Evolutionary conservation across 257 asterid species (phyloP).

Genomic region (Cynanchum wilfordii): DNA sequence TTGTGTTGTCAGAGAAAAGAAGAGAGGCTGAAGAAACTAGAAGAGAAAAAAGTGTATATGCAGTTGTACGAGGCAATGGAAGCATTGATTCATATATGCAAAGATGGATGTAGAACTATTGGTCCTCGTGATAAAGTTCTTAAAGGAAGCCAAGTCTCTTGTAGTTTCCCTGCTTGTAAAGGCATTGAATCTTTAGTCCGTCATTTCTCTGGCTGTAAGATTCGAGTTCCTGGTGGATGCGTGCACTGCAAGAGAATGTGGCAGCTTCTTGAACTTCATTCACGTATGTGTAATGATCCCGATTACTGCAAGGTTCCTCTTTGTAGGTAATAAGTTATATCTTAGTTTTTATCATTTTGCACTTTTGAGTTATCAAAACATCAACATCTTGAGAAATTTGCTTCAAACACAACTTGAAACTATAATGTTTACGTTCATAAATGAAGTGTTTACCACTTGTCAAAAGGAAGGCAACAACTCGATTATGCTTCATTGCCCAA

Average conservation of each 20-base stretch:
- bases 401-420: too few species aligned
- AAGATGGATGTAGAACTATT: slow-evolving; percentile 84
- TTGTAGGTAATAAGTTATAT: slow-evolving; percentile 59
- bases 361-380: too few species aligned
- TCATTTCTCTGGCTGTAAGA: slow-evolving; percentile 65
- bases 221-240: slow-evolving; percentile 85
- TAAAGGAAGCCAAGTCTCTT: slow-evolving; percentile 46
- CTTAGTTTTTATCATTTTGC: too few species aligned
- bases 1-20: slow-evolving; percentile 55
- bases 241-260: slow-evolving; percentile 86
- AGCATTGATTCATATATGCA: slow-evolving; percentile 77
- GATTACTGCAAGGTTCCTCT: slow-evolving; percentile 86
- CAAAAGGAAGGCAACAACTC: too few species aligned
- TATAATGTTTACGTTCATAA: too few species aligned
- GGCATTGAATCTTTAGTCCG: slow-evolving; percentile 78
- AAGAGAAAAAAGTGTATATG: slow-evolving; percentile 71
- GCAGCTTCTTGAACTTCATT: slow-evolving; percentile 90
- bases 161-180: slow-evolving; percentile 72
- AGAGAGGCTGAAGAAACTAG: slow-evolving; percentile 57
- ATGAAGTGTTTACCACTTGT: too few species aligned
- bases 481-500: too few species aligned
- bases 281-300: slow-evolving; percentile 72
- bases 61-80: slow-evolving; percentile 94
- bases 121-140: slow-evolving; percentile 78
- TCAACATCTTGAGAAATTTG: too few species aligned